These are phyloP conservation scores for Erythrophleum fordii DNA, from an alignment of 306 rosid genomes.

Conservation along the genomic window DNA sequence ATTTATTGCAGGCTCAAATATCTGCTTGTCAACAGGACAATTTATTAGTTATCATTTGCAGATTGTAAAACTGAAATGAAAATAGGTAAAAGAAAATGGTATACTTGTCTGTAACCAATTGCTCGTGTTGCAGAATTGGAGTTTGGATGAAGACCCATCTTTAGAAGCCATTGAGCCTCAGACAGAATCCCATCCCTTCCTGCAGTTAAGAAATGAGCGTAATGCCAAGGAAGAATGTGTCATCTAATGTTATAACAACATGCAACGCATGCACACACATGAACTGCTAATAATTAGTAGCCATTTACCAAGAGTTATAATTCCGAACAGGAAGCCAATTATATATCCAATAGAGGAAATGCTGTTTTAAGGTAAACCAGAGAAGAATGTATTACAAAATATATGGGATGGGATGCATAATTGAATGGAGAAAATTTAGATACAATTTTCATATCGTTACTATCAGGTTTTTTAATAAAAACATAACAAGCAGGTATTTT, in stretches of 20 bases:
- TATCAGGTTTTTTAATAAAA: not conserved
- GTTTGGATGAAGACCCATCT: slow-evolving; percentile 83
- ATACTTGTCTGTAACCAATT: slow-evolving; percentile 95
- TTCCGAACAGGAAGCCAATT: not conserved
- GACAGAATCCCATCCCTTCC: slow-evolving; percentile 77
- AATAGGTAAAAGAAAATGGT: slow-evolving; percentile 22
- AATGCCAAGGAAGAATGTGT: slow-evolving; percentile 9
- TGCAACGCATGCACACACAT: slow-evolving; percentile 28
- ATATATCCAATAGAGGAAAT: not conserved
- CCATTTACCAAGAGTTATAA: not conserved
- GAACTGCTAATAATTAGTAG: slow-evolving; percentile 7
- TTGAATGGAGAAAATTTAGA: not conserved
- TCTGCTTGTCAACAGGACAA: not conserved
- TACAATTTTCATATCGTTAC: not conserved
- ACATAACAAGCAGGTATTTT: not conserved
- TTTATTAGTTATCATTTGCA: slow-evolving; percentile 18
- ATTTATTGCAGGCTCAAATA: not conserved
- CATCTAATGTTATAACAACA: slow-evolving; percentile 21
- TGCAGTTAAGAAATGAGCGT: slow-evolving; percentile 40
- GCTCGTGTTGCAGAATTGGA: slow-evolving; percentile 86
- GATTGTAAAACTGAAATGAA: slow-evolving; percentile 27
- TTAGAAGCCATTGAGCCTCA: slow-evolving; percentile 90
- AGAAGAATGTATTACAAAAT: slow-evolving; percentile 12
- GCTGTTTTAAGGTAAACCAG: not conserved
- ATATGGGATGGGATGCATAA: slow-evolving; percentile 26